A percentile compares a stretch with the other conserved stretches of the same genome.
Evolutionary conservation across 129 eudicot species (phyloP).

Genomic region (Pulicaria dysenterica): DNA sequence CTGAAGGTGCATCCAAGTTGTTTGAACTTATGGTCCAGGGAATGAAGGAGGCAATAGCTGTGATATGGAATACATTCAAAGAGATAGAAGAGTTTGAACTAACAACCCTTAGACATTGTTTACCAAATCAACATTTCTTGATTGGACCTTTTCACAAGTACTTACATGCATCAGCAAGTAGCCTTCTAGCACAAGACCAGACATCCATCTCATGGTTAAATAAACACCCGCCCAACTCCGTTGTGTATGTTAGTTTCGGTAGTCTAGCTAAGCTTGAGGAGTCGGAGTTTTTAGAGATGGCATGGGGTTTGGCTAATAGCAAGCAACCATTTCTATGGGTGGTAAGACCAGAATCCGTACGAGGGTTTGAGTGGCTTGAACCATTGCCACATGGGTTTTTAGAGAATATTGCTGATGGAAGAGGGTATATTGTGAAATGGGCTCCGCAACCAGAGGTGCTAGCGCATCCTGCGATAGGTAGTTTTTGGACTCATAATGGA

Average conservation of each 20-base stretch:
- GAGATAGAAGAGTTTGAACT: slow-evolving; percentile 40
- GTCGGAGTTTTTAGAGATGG: slow-evolving; percentile 32
- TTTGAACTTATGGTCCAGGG: slow-evolving; percentile 17
- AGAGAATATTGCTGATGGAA: slow-evolving; percentile 22
- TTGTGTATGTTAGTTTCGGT: slow-evolving; percentile 37
- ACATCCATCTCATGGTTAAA: slow-evolving; percentile 44
- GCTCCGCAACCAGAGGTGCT: slow-evolving; percentile 40
- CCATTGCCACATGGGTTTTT: slow-evolving; percentile 31
- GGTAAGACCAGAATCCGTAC: slow-evolving; percentile 35
- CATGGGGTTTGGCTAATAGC: slow-evolving; percentile 48
- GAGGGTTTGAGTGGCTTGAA: slow-evolving; percentile 29
- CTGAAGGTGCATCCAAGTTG: not conserved
- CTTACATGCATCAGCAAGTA: slow-evolving; percentile 24
- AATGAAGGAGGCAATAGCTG: slow-evolving; percentile 14
- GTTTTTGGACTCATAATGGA: slow-evolving; percentile 34
- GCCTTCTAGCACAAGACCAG: slow-evolving; percentile 26
- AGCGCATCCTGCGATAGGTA: slow-evolving; percentile 23
- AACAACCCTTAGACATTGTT: not conserved
- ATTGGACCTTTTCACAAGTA: slow-evolving; percentile 46
- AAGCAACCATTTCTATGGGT: slow-evolving; percentile 46
- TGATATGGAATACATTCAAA: slow-evolving; percentile 34
- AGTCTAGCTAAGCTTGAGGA: slow-evolving; percentile 22
- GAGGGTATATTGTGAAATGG: slow-evolving; percentile 48
- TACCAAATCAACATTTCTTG: slow-evolving; percentile 29
- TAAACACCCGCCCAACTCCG: slow-evolving; percentile 25